Conservation (phyloP, 2,329 filamentous ascomycete species). For the Exophiala dermatitidis region DNA sequence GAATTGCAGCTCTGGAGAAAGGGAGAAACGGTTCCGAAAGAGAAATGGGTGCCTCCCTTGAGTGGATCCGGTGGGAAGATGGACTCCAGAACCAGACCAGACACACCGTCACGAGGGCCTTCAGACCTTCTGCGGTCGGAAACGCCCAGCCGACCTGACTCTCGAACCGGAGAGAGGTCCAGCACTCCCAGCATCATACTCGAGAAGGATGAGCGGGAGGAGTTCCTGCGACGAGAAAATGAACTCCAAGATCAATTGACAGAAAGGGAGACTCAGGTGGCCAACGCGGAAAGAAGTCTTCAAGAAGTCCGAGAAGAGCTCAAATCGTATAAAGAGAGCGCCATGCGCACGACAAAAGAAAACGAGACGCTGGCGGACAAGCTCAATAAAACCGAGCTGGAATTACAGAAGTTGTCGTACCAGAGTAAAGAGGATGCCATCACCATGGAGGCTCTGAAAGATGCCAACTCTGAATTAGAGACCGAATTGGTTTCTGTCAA, state of each 20-base stretch:
- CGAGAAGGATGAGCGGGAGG: constrained; percentile 94
- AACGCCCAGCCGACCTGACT: constrained; percentile 53
- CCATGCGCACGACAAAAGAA: constrained; percentile 73
- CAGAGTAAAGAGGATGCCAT: constrained; percentile 96
- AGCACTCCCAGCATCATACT: constrained; percentile 80
- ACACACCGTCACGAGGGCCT: constrained; percentile 53
- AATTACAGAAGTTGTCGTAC: constrained; percentile 88
- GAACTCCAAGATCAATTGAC: constrained; percentile 94
- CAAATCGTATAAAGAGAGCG: constrained; percentile 74
- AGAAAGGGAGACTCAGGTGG: constrained; percentile 79
- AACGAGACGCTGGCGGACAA: constrained; percentile 82
- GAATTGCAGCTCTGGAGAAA: constrained; percentile 83
- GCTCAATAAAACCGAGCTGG: constrained; percentile 91
- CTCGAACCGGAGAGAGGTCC: constrained; percentile 67
- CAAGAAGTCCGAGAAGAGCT: constrained; percentile 83
- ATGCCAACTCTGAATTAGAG: constrained; percentile 89
- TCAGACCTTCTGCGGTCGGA: constrained; percentile 45
- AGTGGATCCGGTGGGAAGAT: constrained; percentile 38
- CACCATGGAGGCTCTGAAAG: constrained; percentile 95
- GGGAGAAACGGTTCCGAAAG: constrained; percentile 81
- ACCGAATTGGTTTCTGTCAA: constrained; percentile 89
- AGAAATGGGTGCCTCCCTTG: constrained; percentile 71
- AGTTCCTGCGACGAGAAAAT: constrained; percentile 90
- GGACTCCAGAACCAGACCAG: constrained; percentile 39
- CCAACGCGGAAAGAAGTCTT: constrained; percentile 69